Conservation (phyloP, 805 yeast species). For the Yamadazyma laniorum region DNA sequence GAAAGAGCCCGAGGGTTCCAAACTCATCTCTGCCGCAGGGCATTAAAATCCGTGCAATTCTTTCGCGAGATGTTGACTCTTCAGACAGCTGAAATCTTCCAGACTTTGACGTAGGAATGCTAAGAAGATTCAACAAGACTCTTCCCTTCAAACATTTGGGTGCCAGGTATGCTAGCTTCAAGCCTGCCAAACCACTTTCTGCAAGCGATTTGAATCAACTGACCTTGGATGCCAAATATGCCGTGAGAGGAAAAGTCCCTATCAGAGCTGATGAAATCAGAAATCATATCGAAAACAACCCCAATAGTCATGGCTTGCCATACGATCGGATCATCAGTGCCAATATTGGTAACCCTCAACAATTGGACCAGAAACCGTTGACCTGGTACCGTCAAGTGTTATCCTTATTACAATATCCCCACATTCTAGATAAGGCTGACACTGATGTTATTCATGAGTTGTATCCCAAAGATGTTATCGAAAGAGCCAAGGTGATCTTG, state of each 20-base stretch:
- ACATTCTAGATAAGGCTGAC: conserved; percentile 38
- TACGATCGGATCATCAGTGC: conserved; percentile 79
- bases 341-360: conserved; percentile 98
- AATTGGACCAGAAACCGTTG: conserved; percentile 87
- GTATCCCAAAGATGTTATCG: conserved; percentile 67
- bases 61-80: too few relatives aligned
- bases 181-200: conserved; percentile 16
- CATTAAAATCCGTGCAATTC: too few relatives aligned
- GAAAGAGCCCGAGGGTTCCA: too few relatives aligned
- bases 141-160: background rate
- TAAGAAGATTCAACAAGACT: background rate
- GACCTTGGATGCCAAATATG: conserved; percentile 86
- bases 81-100: background rate
- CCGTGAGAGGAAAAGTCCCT: conserved; percentile 95
- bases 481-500: conserved; percentile 64
- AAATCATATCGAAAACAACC: conserved; percentile 44
- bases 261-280: conserved; percentile 84
- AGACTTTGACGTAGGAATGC: background rate
- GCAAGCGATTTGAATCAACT: conserved; percentile 60
- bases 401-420: conserved; percentile 83
- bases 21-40: too few relatives aligned
- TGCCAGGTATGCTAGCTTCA: conserved; percentile 4
- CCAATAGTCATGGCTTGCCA: conserved; percentile 64
- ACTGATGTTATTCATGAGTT: conserved; percentile 21
- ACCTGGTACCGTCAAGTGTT: conserved; percentile 94